Percentiles rank a stretch among this genome's conserved stretches.
phyloP scores from a whole-genome alignment of 306 rosid genomes.

The Cyamopsis tetragonoloba region DNA sequence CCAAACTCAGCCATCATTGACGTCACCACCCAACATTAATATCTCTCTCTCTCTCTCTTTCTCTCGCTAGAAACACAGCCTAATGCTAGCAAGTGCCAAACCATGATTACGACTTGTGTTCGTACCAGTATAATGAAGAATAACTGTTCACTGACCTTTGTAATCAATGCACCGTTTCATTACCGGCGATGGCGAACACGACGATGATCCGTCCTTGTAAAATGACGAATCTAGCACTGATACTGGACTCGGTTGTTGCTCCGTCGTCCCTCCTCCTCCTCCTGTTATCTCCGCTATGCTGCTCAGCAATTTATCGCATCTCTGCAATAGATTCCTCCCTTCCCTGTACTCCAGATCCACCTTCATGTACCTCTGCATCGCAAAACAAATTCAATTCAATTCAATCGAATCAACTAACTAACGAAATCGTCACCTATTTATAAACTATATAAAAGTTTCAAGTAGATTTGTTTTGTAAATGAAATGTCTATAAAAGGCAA shows the following conservation, averaged over 20 bases:
- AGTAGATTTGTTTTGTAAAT: too few relatives aligned
- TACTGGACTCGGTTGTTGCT: slow-evolving; percentile 93
- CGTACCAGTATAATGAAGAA: too few relatives aligned
- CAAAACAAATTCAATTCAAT: background rate
- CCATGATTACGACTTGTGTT: too few relatives aligned
- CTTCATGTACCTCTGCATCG: slow-evolving; percentile 53
- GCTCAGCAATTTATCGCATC: slow-evolving; percentile 78
- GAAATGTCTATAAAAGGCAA: too few relatives aligned
- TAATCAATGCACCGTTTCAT: slow-evolving; percentile 80
- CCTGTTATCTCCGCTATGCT: slow-evolving; percentile 79
- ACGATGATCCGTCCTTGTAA: slow-evolving; percentile 88
- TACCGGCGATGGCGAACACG: slow-evolving; percentile 75
- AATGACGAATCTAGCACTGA: slow-evolving; percentile 90
- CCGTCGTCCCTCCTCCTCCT: too few relatives aligned
- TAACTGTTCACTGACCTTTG: slow-evolving; percentile 61
- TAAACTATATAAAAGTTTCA: too few relatives aligned
- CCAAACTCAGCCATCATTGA: too few relatives aligned
- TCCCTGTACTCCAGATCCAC: slow-evolving; percentile 60
- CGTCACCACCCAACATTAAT: too few relatives aligned
- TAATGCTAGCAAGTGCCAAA: too few relatives aligned
- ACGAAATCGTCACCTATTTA: too few relatives aligned
- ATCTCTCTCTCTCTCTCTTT: too few relatives aligned
- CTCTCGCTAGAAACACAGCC: too few relatives aligned
- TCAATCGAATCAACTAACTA: background rate
- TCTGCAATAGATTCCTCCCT: slow-evolving; percentile 66